phyloP scores from a whole-genome alignment of 129 eudicot genomes.

The Chrysanthemum lavandulifolium region DNA sequence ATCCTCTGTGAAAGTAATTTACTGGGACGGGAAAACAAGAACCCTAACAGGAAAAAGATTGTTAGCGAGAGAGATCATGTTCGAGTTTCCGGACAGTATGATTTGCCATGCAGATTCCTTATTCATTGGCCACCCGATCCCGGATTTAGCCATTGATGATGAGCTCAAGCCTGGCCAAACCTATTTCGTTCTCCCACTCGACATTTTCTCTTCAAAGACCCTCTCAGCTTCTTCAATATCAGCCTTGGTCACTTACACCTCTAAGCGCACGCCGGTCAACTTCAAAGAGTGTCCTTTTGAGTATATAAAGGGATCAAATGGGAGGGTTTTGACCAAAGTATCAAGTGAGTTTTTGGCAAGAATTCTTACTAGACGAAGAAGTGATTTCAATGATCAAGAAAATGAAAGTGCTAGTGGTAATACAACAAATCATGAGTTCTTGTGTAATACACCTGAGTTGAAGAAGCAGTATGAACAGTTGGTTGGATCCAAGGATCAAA shows the following conservation, averaged over 20 bases:
- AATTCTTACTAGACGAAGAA: slow-evolving; percentile 26
- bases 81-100: slow-evolving; percentile 72
- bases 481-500: slow-evolving; percentile 60
- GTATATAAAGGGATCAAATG: slow-evolving; percentile 61
- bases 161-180: slow-evolving; percentile 49
- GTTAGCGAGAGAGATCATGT: slow-evolving; percentile 86
- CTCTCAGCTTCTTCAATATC: slow-evolving; percentile 57
- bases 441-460: slow-evolving; percentile 87
- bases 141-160: slow-evolving; percentile 56
- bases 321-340: slow-evolving; percentile 65
- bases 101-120: slow-evolving; percentile 70
- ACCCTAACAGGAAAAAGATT: slow-evolving; percentile 26
- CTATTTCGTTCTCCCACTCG: slow-evolving; percentile 78
- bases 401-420: background rate
- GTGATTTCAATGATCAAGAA: slow-evolving; percentile 10
- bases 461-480: slow-evolving; percentile 65
- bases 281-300: slow-evolving; percentile 56
- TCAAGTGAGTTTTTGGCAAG: slow-evolving; percentile 53
- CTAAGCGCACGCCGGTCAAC: slow-evolving; percentile 6
- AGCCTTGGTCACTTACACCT: slow-evolving; percentile 23
- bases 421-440: background rate
- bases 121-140: slow-evolving; percentile 61
- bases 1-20: slow-evolving; percentile 32
- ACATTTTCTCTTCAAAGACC: slow-evolving; percentile 42
- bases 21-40: slow-evolving; percentile 46